Percentiles rank a stretch among this genome's conserved stretches.
These are phyloP conservation scores for Clarireedia monteithiana DNA, from an alignment of 2,329 filamentous ascomycete genomes.

Conservation along the genomic window DNA sequence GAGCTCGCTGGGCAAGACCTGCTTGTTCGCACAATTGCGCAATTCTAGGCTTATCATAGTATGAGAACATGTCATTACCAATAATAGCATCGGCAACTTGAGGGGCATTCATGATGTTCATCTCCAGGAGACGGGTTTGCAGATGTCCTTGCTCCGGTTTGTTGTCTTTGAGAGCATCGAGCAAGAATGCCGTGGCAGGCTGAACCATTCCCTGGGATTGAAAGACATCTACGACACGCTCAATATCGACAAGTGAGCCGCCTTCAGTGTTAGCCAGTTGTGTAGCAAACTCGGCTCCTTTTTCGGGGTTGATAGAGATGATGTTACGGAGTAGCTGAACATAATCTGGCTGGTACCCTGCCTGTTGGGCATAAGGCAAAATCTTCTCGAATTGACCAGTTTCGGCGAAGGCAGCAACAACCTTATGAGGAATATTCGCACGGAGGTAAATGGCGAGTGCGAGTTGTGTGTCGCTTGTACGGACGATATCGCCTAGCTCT, in stretches of 20 bases:
- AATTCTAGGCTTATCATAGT: conserved; percentile 89
- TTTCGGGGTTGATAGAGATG: conserved; percentile 82
- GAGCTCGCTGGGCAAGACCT: conserved; percentile 73
- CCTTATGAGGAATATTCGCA: conserved; percentile 86
- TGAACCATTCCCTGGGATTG: conserved; percentile 97
- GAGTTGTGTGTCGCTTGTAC: conserved; percentile 79
- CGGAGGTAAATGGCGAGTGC: conserved; percentile 86
- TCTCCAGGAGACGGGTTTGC: conserved; percentile 91
- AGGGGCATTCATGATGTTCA: conserved; percentile 94
- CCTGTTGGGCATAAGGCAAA: conserved; percentile 77
- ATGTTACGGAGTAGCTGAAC: conserved; percentile 77
- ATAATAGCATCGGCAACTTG: conserved; percentile 97
- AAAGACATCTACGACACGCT: conserved; percentile 96
- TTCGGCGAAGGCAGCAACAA: conserved; percentile 90
- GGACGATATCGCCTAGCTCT: conserved; percentile 89
- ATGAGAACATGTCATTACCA: conserved; percentile 95
- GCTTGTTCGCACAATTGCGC: conserved; percentile 89
- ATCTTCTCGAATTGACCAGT: conserved; percentile 97
- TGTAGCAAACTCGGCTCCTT: conserved; percentile 91
- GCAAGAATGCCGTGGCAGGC: conserved; percentile 93
- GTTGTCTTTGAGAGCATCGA: conserved; percentile 93
- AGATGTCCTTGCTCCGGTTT: conserved; percentile 86
- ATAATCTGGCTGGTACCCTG: conserved; percentile 91
- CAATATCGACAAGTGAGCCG: conserved; percentile 81
- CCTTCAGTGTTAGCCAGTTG: conserved; percentile 82